Base-by-base conservation (phyloP, 1,284 basidiomycete genomes). In the Laetiporus sulphureus region DNA sequence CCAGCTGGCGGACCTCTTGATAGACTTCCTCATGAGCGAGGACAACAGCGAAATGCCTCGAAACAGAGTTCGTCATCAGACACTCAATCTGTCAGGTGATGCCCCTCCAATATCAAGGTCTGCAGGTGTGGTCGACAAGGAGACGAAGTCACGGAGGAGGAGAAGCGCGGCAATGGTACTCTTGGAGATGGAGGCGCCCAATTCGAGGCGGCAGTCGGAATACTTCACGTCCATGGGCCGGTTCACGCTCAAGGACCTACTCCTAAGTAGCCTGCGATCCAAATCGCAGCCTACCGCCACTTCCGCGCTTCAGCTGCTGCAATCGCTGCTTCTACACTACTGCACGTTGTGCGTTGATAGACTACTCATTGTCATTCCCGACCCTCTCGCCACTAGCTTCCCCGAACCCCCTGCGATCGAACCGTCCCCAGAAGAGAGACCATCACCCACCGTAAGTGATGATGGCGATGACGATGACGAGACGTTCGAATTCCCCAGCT, bases 161-260 rank as follows among this genome's bases (percentile, higher is more conserved):
- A 88, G 89, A 61, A 91, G 88, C 50, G 88, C 84, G 40, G 90
- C 88, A 2, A 90, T 92, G 84, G 68, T 77, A 10, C 63, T 92
- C 11, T 65, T 92, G 38, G 87, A 92, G 60, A 79, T 90, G 72
- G 87, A 91, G 59, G 83, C 80, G 3, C 85, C 83, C 1, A 77
- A 76, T 12, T 77, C 79, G 6, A 71, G 73, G 32, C 75, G 74
- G 40, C 73, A 72, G 38, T 79, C 84, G 0, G 80, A 82, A 50
- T 95, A 95, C 62, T 88, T 90, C 59, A 90, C 83, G 3, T 82
- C 88, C 0, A 77, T 85, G 62, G 88, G 83, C 11, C 78, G 91
- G 13, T 96, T 92, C 65, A 94, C 89, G 2, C 69, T 96, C 16
- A 92, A 91, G 56, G 92, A 96, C 55, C 72, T 96, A 20, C 65